Conservation (phyloP, 1,284 basidiomycete species). For the Heterobasidion parviporum region DNA sequence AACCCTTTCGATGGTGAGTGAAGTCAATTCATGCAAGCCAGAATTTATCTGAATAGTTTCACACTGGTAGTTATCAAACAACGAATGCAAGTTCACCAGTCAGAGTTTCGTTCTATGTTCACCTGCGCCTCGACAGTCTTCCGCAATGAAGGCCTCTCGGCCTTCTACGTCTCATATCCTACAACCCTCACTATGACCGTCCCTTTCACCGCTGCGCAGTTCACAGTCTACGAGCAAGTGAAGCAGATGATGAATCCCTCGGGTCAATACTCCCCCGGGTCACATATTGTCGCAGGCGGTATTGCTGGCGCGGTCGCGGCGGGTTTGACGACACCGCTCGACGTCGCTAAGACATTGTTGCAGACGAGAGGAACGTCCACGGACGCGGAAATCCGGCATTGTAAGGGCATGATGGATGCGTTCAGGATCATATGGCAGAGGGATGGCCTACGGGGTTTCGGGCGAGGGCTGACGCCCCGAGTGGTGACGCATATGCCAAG, state of each 20-base stretch:
- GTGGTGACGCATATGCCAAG: constrained; percentile 96
- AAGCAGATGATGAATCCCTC: constrained; percentile 85
- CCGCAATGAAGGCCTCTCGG: constrained; percentile 76
- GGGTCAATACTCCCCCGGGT: constrained; percentile 82
- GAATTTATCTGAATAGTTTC: background rate
- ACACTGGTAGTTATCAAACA: constrained; percentile 85
- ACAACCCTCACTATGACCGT: constrained; percentile 96
- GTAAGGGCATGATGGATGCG: constrained; percentile 83
- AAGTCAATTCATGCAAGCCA: constrained; percentile 4
- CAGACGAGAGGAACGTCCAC: constrained; percentile 87
- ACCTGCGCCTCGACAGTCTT: constrained; percentile 83
- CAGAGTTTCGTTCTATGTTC: constrained; percentile 79
- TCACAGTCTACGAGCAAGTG: constrained; percentile 92
- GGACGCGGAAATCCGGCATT: constrained; percentile 80
- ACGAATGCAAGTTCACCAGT: constrained; percentile 96
- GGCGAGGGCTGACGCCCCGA: constrained; percentile 83
- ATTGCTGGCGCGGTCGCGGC: constrained; percentile 92
- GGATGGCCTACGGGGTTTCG: constrained; percentile 84
- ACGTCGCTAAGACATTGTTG: constrained; percentile 97
- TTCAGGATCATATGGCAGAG: constrained; percentile 81
- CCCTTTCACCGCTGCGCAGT: constrained; percentile 97
- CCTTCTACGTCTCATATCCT: constrained; percentile 98
- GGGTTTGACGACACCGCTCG: constrained; percentile 92
- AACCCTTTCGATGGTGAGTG: constrained; percentile 96
- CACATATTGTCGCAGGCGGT: constrained; percentile 89